Percentiles rank a stretch among this genome's conserved stretches.
phyloP scores from a whole-genome alignment of 331 rosid species.

The Pyrus hybrid region DNA sequence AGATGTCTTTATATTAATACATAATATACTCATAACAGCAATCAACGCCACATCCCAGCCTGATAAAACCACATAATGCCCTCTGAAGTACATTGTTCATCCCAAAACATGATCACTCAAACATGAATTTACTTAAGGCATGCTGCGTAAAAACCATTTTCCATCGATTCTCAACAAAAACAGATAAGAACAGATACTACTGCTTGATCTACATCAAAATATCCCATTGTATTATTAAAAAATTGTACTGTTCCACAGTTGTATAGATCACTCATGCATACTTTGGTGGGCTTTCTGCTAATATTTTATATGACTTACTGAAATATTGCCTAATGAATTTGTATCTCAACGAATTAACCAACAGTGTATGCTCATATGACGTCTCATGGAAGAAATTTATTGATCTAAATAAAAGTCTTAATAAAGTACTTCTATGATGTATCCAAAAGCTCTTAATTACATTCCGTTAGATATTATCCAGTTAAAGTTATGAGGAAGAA shows the following conservation, averaged over 20 bases:
- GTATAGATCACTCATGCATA: background rate
- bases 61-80: background rate
- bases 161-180: background rate
- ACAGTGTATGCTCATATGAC: background rate
- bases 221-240: background rate
- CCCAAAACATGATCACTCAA: background rate
- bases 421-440: background rate
- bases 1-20: background rate
- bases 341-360: background rate
- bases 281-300: background rate
- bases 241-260: background rate
- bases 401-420: background rate
- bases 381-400: background rate
- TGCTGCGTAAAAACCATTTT: background rate
- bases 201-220: background rate
- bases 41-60: background rate
- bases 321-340: background rate
- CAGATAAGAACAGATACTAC: background rate
- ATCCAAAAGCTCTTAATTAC: background rate
- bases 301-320: background rate
- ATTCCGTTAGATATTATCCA: background rate
- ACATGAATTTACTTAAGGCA: background rate
- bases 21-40: background rate
- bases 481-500: background rate
- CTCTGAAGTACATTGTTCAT: background rate